Evolutionary conservation across 2,329 filamentous ascomycete species (phyloP), one percentile per base, ranked within the genome.

Genomic region (Aspergillus sp.): DNA sequence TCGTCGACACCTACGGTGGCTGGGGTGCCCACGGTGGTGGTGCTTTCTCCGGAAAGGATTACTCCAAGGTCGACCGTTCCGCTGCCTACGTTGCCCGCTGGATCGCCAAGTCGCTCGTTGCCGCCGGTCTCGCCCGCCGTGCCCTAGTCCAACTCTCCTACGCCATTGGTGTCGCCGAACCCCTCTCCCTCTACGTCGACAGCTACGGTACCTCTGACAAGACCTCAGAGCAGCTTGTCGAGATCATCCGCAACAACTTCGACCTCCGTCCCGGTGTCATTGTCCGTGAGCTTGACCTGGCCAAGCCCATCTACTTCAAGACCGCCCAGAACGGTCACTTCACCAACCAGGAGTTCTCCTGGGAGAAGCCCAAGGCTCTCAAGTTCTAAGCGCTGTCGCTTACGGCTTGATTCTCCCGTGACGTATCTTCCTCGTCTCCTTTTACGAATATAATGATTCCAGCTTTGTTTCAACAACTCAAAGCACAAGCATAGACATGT

Each of bases 281-380:
- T 73, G 95, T 98, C 81, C 91, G 91, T 83, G 93, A 97, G 82
- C 90, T 99, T 66, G 89, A 95, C 82, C 86, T 99, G 66, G 89
- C 87, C 79, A 91, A 92, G 81, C 95, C 95, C 76, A 97, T 98
- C 84, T 99, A 99, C 89, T 87, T 87, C 86, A 86, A 93, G 84
- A 99, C 95, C 58, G 95, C 95, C 81, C 97, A 97, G 90, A 98
- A 98, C 83, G 95, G 95, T 71, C 95, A 99, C 87, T 99, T 99
- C 82, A 96, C 92, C 81, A 95, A 97, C 90, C 95, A 96, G 87
- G 83, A 79, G 79, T 99, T 99, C 87, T 87, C 83, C 81, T 99
- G 95, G 95, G 95, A 99, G 88, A 87, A 98, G 87, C 93, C 95
- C 74, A 97, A 96, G 90, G 72, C 84, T 68, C 90, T 99, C 74